These are phyloP conservation scores for Talaromyces liani DNA, from an alignment of 495 filamentous ascomycete genomes.

Conservation along the genomic window DNA sequence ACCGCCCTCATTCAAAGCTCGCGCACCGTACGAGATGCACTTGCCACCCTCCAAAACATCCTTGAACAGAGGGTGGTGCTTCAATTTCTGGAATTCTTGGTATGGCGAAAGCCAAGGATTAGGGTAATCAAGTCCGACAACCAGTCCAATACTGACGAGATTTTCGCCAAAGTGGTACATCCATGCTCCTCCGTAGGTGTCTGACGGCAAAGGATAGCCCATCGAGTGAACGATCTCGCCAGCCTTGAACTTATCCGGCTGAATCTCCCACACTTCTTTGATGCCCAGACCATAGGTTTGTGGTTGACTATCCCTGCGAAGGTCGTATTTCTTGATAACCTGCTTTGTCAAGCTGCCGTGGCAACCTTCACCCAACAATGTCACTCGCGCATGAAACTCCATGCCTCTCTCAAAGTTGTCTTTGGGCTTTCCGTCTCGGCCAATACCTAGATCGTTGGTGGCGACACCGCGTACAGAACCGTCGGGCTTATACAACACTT, in stretches of 20 bases:
- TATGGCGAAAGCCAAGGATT: conserved; percentile 98
- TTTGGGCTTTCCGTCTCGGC: conserved; percentile 75
- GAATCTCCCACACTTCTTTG: conserved; percentile 96
- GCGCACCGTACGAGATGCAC: conserved; percentile 94
- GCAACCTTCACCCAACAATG: conserved; percentile 92
- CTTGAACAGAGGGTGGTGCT: conserved; percentile 87
- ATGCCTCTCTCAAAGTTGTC: conserved; percentile 92
- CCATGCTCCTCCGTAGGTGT: conserved; percentile 95
- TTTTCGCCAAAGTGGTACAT: conserved; percentile 99
- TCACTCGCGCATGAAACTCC: conserved; percentile 94
- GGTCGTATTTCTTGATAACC: conserved; percentile 88
- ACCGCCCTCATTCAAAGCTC: conserved; percentile 90
- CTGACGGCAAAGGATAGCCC: conserved; percentile 81
- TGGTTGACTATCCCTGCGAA: conserved; percentile 78
- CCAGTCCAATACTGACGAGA: conserved; percentile 86
- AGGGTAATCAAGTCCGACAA: conserved; percentile 90
- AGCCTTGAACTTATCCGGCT: conserved; percentile 83
- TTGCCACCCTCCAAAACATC: conserved; percentile 84
- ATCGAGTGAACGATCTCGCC: conserved; percentile 85
- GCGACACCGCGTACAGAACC: conserved; percentile 91
- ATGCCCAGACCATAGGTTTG: conserved; percentile 94
- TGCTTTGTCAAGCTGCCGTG: conserved; percentile 96
- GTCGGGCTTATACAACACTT: conserved; percentile 80
- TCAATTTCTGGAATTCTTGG: conserved; percentile 95
- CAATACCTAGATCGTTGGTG: conserved; percentile 88